phyloP scores from a whole-genome alignment of 164 flowering plant species.

The Amborella trichopoda region DNA sequence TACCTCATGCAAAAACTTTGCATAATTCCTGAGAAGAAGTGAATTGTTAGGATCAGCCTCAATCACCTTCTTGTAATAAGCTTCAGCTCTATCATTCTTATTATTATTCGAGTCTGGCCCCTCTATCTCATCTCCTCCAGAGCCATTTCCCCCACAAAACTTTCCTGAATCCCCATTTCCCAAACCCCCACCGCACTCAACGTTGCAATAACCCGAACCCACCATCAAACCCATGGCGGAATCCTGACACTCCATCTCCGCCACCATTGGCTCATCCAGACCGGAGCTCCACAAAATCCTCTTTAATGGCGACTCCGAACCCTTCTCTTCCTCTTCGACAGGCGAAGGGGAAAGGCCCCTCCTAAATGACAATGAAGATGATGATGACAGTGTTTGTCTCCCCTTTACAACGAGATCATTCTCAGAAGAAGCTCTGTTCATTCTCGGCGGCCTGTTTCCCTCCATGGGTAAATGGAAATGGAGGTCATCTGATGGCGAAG shows the following conservation, averaged over 20 bases:
- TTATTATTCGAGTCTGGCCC: slow-evolving; percentile 11
- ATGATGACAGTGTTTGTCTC: slow-evolving; percentile 1
- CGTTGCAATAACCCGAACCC: slow-evolving; percentile 1
- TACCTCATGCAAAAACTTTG: slow-evolving; percentile 58
- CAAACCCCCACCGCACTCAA: slow-evolving; percentile 17
- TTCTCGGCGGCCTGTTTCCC: slow-evolving; percentile 14
- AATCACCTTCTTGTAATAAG: slow-evolving; percentile 48
- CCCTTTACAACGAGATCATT: slow-evolving; percentile 22
- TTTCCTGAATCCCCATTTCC: slow-evolving; percentile 8
- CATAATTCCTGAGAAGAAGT: slow-evolving; percentile 46
- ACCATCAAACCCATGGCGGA: no score
- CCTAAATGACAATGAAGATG: not conserved
- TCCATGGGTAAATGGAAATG: no score
- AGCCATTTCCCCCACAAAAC: slow-evolving; percentile 11
- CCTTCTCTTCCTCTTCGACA: slow-evolving; percentile 5
- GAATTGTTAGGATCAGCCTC: slow-evolving; percentile 47
- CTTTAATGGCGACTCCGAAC: not conserved
- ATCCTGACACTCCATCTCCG: not conserved
- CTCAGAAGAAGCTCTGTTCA: slow-evolving; percentile 33
- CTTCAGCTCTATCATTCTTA: slow-evolving; percentile 19
- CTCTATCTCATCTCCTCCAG: slow-evolving; percentile 1
- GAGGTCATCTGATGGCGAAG: no score
- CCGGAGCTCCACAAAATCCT: slow-evolving; percentile 19
- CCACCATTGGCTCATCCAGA: slow-evolving; percentile 11
- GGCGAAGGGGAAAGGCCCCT: slow-evolving; percentile 5